Evolutionary conservation across 164 flowering plant species (phyloP).

Genomic region (Sedum album): DNA sequence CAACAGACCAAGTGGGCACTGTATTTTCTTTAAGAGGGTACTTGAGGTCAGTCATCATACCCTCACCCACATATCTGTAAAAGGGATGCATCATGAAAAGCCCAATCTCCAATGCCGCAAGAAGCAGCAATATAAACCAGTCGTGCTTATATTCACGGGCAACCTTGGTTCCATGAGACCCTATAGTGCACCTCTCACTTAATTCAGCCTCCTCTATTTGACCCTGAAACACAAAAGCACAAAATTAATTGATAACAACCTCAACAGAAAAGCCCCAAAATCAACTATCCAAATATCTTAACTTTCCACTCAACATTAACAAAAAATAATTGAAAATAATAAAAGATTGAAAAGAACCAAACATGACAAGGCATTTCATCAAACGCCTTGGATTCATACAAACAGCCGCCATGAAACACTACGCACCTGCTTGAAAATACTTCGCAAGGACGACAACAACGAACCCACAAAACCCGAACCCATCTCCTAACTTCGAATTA

Average conservation of each 20-base stretch:
- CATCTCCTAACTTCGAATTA: neutral
- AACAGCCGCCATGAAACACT: neutral
- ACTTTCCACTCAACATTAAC: neutral
- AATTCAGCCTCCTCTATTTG: neutral
- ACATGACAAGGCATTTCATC: neutral
- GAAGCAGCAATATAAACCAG: conserved; percentile 69
- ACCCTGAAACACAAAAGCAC: neutral
- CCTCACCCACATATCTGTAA: conserved; percentile 68
- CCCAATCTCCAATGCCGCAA: conserved; percentile 37
- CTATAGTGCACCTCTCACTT: conserved; percentile 19
- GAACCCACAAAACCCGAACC: neutral
- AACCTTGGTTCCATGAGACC: conserved; percentile 44
- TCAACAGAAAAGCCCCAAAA: neutral
- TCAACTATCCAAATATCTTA: neutral
- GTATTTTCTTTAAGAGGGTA: conserved; percentile 69
- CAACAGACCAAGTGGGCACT: conserved; percentile 79
- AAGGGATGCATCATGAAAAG: conserved; percentile 57
- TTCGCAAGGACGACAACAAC: neutral
- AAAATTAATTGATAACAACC: neutral
- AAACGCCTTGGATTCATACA: neutral
- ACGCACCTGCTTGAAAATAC: conserved; percentile 1
- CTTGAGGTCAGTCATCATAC: conserved; percentile 72
- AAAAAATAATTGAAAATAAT: too few relatives aligned
- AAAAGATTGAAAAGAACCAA: neutral
- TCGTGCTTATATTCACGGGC: conserved; percentile 56